Conservation (phyloP, 495 filamentous ascomycete species). For the Talaromyces liani region DNA sequence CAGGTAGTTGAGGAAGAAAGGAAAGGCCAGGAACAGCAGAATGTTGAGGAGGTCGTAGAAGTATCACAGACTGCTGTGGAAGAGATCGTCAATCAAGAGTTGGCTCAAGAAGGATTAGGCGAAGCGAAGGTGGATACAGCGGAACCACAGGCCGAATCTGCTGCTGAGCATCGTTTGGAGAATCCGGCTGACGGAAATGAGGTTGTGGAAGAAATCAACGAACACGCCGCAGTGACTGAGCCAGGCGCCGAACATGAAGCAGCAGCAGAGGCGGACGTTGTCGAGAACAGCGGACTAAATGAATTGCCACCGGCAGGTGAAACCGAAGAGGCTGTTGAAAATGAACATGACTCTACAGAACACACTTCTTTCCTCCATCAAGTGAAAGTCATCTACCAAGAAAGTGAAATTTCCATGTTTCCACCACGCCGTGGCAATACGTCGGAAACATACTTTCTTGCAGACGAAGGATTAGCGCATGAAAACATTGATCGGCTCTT, state of each 20-base stretch:
- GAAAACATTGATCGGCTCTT: constrained; percentile 54
- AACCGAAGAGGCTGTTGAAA: background rate
- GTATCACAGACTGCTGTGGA: background rate
- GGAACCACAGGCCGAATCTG: constrained; percentile 2
- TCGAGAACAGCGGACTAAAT: constrained; percentile 6
- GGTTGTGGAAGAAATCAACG: background rate
- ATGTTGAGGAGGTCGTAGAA: constrained; percentile 1
- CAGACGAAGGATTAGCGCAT: constrained; percentile 55
- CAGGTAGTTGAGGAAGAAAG: constrained; percentile 3
- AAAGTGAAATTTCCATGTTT: constrained; percentile 64
- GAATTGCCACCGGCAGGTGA: background rate
- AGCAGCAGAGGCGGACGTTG: constrained; percentile 5
- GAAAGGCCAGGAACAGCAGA: background rate
- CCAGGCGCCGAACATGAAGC: constrained; percentile 8
- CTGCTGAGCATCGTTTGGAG: constrained; percentile 13
- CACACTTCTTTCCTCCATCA: constrained; percentile 29
- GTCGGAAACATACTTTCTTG: constrained; percentile 65
- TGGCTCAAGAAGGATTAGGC: background rate
- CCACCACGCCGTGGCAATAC: constrained; percentile 56
- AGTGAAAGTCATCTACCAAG: constrained; percentile 58
- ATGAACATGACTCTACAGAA: constrained; percentile 6
- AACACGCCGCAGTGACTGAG: background rate
- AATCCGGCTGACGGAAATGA: background rate
- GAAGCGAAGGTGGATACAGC: background rate
- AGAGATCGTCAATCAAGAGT: background rate